Evolutionary conservation across 1,284 basidiomycete species (phyloP), one percentile per base, ranked within the genome.

Genomic region (Fomitiporia mediterranea): DNA sequence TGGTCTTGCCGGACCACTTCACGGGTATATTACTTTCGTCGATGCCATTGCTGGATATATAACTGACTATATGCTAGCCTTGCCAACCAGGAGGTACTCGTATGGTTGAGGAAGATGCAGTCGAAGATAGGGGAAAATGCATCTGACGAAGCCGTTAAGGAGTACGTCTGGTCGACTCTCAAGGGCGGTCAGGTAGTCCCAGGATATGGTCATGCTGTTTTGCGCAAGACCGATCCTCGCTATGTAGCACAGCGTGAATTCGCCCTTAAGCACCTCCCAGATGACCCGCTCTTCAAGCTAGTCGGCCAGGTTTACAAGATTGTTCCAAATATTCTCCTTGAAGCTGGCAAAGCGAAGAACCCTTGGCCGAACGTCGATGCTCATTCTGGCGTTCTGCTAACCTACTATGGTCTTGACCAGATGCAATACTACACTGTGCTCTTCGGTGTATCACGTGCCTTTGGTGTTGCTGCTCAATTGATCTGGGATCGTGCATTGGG

Each of bases 401-500:
- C 92, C 60, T 80, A 96, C 76, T 96, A 94, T 69, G 93, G 92
- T 57, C 76, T 94, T 60, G 80, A 81, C 64, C 84, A 95, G 72
- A 94, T 94, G 86, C 82, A 91, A 69, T 96, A 89, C 79, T 96
- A 96, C 79, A 97, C 93, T 60, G 94, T 97, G 60, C 81, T 98
- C 61, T 98, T 98, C 72, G 95, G 95, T 80, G 93, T 98, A 48
- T 96, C 94, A 30, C 86, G 92, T 69, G 91, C 92, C 13, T 91
- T 94, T 64, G 92, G 92, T 79, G 91, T 94, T 57, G 83, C 86
- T 56, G 85, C 92, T 42, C 91, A 94, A 70, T 80, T 94, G 65
- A 92, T 94, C 68, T 97, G 93, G 91, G 94, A 97, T 72, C 91
- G 95, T 73, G 94, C 91, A 43, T 88, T 95, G 66, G 94, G 93